phyloP scores from a whole-genome alignment of 73 alveolate species.

The Paramecium bursaria region DNA sequence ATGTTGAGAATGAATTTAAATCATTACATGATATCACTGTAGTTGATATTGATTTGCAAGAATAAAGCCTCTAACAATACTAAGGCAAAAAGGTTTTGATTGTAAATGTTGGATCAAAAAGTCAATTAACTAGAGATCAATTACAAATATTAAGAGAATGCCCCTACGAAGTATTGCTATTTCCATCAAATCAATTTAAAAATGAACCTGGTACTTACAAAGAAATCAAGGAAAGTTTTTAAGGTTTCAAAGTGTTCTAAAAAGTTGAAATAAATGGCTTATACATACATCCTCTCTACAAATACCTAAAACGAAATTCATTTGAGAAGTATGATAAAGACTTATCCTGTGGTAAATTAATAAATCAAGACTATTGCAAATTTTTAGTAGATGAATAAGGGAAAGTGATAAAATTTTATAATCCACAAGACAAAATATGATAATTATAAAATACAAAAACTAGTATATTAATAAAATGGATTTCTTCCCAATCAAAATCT shows the following conservation, averaged over 20 bases:
- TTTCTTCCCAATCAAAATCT: no score
- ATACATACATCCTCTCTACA: constrained; percentile 65
- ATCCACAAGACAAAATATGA: constrained; percentile 43
- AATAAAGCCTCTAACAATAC: constrained; percentile 45
- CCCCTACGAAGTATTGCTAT: constrained; percentile 41
- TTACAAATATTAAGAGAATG: constrained; percentile 16
- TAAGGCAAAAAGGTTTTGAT: constrained; percentile 6
- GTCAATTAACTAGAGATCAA: constrained; percentile 40
- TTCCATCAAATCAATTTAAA: constrained; percentile 34
- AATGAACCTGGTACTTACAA: constrained; percentile 33
- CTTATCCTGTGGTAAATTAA: constrained; percentile 34
- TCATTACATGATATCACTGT: constrained; percentile 57
- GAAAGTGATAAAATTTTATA: constrained; percentile 31
- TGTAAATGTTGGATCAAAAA: constrained; percentile 60
- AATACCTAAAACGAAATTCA: constrained; percentile 58
- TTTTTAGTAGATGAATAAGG: constrained; percentile 58
- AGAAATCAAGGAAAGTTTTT: constrained; percentile 21
- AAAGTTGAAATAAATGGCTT: constrained; percentile 67
- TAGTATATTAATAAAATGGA: no score
- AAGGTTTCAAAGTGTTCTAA: constrained; percentile 63
- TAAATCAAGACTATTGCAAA: constrained; percentile 62
- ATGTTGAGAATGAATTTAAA: constrained; percentile 59
- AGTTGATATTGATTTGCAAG: constrained; percentile 40
- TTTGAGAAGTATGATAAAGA: constrained; percentile 37
- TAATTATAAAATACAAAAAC: no score